These are phyloP conservation scores for Rhodotorula sp. DNA, from an alignment of 1,284 basidiomycete genomes.

Conservation along the genomic window DNA sequence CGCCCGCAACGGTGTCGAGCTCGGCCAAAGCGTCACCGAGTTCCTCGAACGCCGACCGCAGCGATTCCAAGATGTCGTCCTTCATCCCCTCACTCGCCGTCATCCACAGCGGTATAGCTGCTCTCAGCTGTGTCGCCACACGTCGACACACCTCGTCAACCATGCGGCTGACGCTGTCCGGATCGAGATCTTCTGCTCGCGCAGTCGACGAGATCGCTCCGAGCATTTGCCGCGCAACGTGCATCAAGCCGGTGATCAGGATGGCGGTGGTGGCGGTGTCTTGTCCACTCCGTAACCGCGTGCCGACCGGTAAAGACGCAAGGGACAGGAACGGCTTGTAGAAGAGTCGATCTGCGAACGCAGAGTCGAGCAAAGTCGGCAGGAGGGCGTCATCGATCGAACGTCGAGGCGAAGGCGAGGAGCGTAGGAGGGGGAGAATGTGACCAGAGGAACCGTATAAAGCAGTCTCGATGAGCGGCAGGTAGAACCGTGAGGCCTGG, in stretches of 20 bases:
- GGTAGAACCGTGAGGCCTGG: constrained; percentile 15
- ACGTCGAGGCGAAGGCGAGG: neutral
- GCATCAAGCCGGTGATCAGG: neutral
- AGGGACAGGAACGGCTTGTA: constrained; percentile 7
- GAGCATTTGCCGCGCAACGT: neutral
- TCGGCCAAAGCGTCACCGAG: no score
- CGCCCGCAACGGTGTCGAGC: no score
- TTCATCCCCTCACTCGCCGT: no score
- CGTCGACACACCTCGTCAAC: neutral
- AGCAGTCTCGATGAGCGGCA: neutral
- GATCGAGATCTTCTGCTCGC: neutral
- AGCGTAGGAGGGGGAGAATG: neutral
- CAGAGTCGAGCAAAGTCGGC: neutral
- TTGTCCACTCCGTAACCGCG: neutral
- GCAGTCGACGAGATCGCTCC: neutral
- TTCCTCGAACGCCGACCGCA: no score
- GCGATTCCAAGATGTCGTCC: no score
- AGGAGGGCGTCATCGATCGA: neutral
- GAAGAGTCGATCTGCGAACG: constrained; percentile 16
- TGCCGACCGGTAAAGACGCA: neutral
- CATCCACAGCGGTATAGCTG: no score
- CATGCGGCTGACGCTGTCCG: neutral
- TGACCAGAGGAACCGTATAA: neutral
- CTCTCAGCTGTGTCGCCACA: neutral
- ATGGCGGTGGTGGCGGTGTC: neutral